Conservation (phyloP, 305 asterid genomes). For the Rubia tinctorum region DNA sequence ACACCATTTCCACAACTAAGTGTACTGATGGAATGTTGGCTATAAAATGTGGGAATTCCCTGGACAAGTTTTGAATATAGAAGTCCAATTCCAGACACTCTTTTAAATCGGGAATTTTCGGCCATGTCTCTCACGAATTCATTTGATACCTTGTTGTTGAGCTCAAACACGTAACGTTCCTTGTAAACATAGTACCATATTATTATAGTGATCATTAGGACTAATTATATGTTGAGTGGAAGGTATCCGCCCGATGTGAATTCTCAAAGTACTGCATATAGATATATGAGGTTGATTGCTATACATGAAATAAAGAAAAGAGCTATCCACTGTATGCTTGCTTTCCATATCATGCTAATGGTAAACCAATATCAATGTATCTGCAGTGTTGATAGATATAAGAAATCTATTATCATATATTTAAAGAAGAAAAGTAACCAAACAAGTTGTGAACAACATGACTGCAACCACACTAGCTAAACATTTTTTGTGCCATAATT, state of each 20-base stretch:
- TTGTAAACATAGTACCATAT: constrained; percentile 68
- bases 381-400: no score
- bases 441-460: constrained; percentile 57
- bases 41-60: no score
- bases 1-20: no score
- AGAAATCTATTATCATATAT: no score
- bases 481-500: not conserved
- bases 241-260: constrained; percentile 70
- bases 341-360: constrained; percentile 51
- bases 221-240: constrained; percentile 46
- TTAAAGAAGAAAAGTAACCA: constrained; percentile 30
- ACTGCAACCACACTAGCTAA: constrained; percentile 77
- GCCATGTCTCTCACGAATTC: constrained; percentile 39
- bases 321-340: constrained; percentile 53
- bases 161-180: constrained; percentile 59
- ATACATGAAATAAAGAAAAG: constrained; percentile 41
- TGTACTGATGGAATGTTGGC: no score
- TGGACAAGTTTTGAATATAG: constrained; percentile 73
- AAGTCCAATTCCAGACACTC: constrained; percentile 67
- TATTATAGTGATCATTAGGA: constrained; percentile 59
- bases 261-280: constrained; percentile 58
- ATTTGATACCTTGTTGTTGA: constrained; percentile 57
- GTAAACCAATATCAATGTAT: no score
- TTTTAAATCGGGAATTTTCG: constrained; percentile 22
- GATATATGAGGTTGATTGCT: constrained; percentile 38